Conservation (phyloP, 768 basidiomycete species). For the Lactifluus piperatus region DNA sequence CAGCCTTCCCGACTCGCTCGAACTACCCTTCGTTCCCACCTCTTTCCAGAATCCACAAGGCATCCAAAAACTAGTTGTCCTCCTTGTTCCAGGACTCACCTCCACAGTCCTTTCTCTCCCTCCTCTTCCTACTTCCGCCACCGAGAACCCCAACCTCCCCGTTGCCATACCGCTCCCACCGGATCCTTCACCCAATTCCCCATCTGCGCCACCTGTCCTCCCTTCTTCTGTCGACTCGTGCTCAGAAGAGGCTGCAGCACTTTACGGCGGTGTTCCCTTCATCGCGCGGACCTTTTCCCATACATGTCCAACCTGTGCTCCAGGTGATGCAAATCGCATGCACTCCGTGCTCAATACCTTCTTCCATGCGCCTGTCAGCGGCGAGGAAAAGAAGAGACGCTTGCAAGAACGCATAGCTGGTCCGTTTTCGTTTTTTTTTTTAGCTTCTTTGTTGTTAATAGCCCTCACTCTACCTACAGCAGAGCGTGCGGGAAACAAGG, state of each 20-base stretch:
- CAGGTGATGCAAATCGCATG: constrained; percentile 80
- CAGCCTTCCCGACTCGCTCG: not conserved
- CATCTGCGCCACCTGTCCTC: not conserved
- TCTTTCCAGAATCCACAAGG: constrained; percentile 52
- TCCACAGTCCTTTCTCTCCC: constrained; percentile 65
- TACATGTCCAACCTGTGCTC: constrained; percentile 87
- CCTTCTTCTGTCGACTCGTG: constrained; percentile 19
- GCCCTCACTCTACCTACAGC: constrained; percentile 28
- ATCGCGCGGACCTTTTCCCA: constrained; percentile 80
- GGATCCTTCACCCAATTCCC: constrained; percentile 21
- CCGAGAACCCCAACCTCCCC: constrained; percentile 47
- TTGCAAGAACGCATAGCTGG: constrained; percentile 36
- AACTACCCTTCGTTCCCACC: not conserved
- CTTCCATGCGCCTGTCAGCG: constrained; percentile 71
- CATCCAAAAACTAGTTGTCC: constrained; percentile 68
- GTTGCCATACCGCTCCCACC: constrained; percentile 37
- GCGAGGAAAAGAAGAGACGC: constrained; percentile 70
- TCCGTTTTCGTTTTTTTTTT: constrained; percentile 20
- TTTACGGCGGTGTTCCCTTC: constrained; percentile 43
- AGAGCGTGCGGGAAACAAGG: constrained; percentile 51
- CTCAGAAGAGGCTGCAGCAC: constrained; percentile 19
- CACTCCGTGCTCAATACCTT: constrained; percentile 79
- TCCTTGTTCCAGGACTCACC: constrained; percentile 84
- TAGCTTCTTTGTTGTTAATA: not conserved
- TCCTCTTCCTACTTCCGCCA: constrained; percentile 60